A percentile compares a stretch with the other conserved stretches of the same genome.
Evolutionary conservation across 768 basidiomycete species (phyloP).

Genomic region (Tricholoma bakamatsutake): DNA sequence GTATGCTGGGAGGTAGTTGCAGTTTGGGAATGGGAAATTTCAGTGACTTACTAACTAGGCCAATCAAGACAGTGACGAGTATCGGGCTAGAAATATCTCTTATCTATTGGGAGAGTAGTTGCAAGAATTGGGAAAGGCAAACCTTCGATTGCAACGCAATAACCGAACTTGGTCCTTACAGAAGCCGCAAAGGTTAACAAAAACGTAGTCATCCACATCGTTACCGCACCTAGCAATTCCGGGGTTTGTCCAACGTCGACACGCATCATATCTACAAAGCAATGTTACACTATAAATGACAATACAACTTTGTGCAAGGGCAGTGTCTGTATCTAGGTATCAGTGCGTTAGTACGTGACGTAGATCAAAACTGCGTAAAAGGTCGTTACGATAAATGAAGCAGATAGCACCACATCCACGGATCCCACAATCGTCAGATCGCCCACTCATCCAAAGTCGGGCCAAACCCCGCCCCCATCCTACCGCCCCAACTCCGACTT

Average conservation of each 20-base stretch:
- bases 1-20: no score
- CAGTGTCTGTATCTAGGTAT: not conserved
- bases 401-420: not conserved
- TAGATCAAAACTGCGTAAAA: not conserved
- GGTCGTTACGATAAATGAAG: not conserved
- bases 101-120: no score
- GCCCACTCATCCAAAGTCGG: constrained; percentile 52
- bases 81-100: not conserved
- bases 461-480: constrained; percentile 29
- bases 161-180: no score
- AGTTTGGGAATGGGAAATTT: no score
- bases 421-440: constrained; percentile 26
- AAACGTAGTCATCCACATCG: no score
- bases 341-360: not conserved
- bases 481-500: constrained; percentile 41
- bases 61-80: not conserved
- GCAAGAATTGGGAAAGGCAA: no score
- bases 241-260: no score
- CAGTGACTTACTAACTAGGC: no score
- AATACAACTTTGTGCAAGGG: not conserved
- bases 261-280: no score
- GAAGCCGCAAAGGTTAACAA: no score
- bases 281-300: not conserved
- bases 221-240: no score
- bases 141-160: no score